These are phyloP conservation scores for Phaeophleospora eucalypticola DNA, from an alignment of 2,329 filamentous ascomycete species.

Conservation along the genomic window DNA sequence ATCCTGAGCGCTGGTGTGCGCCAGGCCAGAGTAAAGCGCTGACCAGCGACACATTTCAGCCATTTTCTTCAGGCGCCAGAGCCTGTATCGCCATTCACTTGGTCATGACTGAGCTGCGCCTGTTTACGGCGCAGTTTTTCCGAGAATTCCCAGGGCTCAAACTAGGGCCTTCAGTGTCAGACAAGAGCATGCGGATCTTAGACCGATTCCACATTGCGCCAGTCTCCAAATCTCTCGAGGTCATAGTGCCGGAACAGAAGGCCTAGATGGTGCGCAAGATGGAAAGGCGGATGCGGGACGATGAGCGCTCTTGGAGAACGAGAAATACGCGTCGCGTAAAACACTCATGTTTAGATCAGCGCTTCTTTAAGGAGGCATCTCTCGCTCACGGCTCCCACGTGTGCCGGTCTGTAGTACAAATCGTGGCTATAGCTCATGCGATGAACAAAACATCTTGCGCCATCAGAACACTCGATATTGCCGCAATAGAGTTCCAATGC, in stretches of 20 bases:
- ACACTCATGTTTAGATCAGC: too few species aligned
- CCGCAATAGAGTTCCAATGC: too few species aligned
- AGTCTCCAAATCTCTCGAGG: neutral
- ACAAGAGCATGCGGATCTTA: conserved; percentile 19
- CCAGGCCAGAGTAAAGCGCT: neutral
- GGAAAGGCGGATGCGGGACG: neutral
- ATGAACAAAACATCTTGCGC: too few species aligned
- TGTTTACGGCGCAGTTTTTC: conserved; percentile 25
- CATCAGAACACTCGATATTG: too few species aligned
- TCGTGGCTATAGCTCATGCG: too few species aligned
- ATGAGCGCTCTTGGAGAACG: too few species aligned
- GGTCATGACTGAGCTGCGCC: conserved; percentile 26
- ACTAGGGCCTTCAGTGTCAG: conserved; percentile 18
- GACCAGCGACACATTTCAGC: conserved; percentile 6
- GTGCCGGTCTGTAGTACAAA: too few species aligned
- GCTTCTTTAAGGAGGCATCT: too few species aligned
- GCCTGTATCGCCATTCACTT: conserved; percentile 28
- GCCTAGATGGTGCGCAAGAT: neutral
- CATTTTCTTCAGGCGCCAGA: conserved; percentile 24
- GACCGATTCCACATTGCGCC: neutral
- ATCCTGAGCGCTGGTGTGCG: neutral
- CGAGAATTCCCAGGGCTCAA: conserved; percentile 15
- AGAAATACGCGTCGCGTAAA: too few species aligned
- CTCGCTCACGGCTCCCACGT: too few species aligned
- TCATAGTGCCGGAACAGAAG: neutral